Evolutionary conservation across 345 rosid species (phyloP).

Genomic region (Populus deltoides): DNA sequence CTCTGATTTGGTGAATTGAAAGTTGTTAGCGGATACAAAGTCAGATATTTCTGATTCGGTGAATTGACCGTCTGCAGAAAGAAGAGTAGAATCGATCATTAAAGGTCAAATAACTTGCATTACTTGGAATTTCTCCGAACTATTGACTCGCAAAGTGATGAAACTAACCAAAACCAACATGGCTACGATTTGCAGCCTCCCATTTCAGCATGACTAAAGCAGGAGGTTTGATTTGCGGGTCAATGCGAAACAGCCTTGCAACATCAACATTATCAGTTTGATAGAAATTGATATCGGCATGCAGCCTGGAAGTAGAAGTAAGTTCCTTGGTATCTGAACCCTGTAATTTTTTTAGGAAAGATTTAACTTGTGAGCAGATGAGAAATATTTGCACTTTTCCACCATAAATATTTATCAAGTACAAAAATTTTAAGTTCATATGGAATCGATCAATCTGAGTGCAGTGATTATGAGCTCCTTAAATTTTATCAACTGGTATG

Average conservation of each 20-base stretch:
- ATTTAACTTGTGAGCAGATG: neutral
- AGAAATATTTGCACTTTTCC: neutral
- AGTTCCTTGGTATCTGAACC: constrained; percentile 15
- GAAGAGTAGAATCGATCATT: neutral
- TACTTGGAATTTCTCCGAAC: neutral
- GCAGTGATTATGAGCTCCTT: too few relatives aligned
- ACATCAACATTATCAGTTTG: constrained; percentile 13
- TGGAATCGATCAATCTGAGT: neutral
- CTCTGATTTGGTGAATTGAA: constrained; percentile 3
- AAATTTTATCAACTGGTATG: too few relatives aligned
- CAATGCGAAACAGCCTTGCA: constrained; percentile 15
- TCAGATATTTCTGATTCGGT: constrained; percentile 9
- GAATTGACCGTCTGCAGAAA: constrained; percentile 14
- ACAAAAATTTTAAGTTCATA: neutral
- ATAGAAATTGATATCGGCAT: constrained; percentile 14
- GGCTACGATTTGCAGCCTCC: neutral
- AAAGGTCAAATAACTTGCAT: neutral
- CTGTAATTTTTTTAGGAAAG: constrained; percentile 1
- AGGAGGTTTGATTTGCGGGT: constrained; percentile 15
- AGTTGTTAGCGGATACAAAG: constrained; percentile 3
- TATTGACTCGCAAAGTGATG: neutral
- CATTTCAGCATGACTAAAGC: constrained; percentile 16
- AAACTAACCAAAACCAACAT: constrained; percentile 8
- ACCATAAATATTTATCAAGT: neutral
- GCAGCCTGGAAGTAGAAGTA: constrained; percentile 10